A percentile compares a stretch with the other conserved stretches of the same genome.
These are phyloP conservation scores for Misopates orontium DNA, from an alignment of 257 asterid genomes.

Conservation along the genomic window DNA sequence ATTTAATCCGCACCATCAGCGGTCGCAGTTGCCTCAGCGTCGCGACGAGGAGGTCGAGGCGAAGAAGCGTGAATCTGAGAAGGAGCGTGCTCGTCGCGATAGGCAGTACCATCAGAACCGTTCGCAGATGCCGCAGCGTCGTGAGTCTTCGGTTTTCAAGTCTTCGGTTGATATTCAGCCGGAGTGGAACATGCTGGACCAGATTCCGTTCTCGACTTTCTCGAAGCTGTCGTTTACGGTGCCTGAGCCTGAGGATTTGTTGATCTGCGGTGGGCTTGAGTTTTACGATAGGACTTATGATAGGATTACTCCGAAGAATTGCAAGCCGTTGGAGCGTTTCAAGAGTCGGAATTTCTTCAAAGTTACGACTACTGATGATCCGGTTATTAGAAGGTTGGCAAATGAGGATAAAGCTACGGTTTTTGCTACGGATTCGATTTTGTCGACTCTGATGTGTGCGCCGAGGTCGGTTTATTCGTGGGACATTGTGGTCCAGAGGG, in stretches of 20 bases:
- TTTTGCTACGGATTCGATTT: conserved; percentile 79
- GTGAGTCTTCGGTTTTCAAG: conserved; percentile 81
- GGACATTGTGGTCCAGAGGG: conserved; percentile 94
- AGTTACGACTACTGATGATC: conserved; percentile 94
- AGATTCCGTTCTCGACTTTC: conserved; percentile 93
- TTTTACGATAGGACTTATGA: conserved; percentile 84
- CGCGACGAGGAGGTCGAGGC: conserved; percentile 95
- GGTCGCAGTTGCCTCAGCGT: conserved; percentile 92
- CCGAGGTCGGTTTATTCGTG: conserved; percentile 94
- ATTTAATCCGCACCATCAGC: conserved; percentile 57
- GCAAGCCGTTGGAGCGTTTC: conserved; percentile 72
- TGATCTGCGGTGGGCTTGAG: conserved; percentile 85
- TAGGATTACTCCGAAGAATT: conserved; percentile 79
- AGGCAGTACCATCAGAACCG: conserved; percentile 63
- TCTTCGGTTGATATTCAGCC: conserved; percentile 97
- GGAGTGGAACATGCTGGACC: conserved; percentile 98
- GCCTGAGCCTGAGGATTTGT: conserved; percentile 82
- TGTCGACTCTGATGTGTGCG: conserved; percentile 88
- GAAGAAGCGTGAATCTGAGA: conserved; percentile 83
- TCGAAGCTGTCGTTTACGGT: conserved; percentile 77
- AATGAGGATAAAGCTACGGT: conserved; percentile 98
- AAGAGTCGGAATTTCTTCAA: conserved; percentile 89
- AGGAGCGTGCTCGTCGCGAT: conserved; percentile 85
- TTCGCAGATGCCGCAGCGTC: conserved; percentile 67
- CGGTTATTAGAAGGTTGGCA: conserved; percentile 87